Conservation (phyloP, 768 basidiomycete species). For the Tulasnella sp. region DNA sequence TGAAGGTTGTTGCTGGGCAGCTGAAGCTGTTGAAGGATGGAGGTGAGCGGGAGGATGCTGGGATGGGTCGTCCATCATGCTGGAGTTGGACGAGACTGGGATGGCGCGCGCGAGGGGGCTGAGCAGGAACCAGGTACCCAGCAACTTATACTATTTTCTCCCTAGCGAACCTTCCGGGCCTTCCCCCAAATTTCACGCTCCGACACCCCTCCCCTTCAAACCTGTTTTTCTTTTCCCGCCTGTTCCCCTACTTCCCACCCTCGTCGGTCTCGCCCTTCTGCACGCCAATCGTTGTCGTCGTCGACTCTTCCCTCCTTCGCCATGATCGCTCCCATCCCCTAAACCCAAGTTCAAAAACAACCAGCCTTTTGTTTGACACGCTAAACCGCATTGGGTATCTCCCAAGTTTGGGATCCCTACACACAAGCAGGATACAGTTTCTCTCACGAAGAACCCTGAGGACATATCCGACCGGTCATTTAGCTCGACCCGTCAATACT, state of each 20-base stretch:
- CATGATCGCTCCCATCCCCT: background rate
- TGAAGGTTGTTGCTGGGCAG: background rate
- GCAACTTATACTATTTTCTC: constrained; percentile 4
- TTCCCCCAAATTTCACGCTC: background rate
- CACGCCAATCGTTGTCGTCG: background rate
- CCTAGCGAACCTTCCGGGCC: background rate
- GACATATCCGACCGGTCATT: constrained; percentile 1
- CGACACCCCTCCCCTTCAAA: background rate
- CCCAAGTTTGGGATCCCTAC: background rate
- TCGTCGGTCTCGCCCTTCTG: background rate
- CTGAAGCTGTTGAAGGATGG: background rate
- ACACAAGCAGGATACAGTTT: background rate
- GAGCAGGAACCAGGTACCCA: constrained; percentile 3
- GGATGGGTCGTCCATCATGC: constrained; percentile 1
- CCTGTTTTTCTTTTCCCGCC: background rate
- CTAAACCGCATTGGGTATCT: background rate
- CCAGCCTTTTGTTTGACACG: background rate
- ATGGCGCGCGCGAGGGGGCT: constrained; percentile 1
- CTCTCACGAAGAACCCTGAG: background rate
- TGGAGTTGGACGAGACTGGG: background rate
- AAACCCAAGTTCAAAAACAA: background rate
- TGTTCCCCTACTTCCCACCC: background rate
- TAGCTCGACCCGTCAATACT: background rate
- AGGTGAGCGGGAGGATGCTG: background rate
- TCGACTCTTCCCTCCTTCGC: background rate